Conservation (phyloP, 2,329 filamentous ascomycete genomes). For the Leptographium galeiforme region DNA sequence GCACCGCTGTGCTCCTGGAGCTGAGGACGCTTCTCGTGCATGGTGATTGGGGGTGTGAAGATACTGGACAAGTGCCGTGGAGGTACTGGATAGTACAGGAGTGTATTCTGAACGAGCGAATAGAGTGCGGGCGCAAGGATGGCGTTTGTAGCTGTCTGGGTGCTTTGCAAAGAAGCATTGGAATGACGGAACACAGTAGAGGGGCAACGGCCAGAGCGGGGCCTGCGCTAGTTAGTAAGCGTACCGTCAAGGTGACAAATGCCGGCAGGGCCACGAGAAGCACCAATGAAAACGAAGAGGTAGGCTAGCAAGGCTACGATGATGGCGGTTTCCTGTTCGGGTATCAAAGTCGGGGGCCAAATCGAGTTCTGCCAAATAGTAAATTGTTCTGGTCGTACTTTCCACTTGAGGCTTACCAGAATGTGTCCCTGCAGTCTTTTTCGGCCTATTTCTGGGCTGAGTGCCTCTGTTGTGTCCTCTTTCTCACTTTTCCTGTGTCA, state of each 20-base stretch:
- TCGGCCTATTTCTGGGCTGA: not conserved
- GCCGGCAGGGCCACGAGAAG: not conserved
- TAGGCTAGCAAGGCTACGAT: not conserved
- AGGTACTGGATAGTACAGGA: too few relatives aligned
- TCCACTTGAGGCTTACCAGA: not conserved
- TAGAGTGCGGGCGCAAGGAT: too few relatives aligned
- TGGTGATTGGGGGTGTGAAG: slow-evolving; percentile 9
- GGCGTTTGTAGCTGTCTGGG: too few relatives aligned
- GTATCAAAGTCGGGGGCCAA: too few relatives aligned
- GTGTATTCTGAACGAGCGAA: too few relatives aligned
- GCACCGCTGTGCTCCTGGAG: slow-evolving; percentile 51
- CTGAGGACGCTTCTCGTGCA: slow-evolving; percentile 43
- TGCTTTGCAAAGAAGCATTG: not conserved
- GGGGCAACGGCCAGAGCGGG: not conserved
- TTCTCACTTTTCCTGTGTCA: not conserved
- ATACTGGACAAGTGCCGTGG: not conserved
- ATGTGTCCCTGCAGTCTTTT: not conserved
- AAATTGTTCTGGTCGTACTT: not conserved
- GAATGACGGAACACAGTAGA: not conserved
- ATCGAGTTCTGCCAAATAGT: not conserved
- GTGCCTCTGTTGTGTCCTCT: not conserved
- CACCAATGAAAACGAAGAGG: not conserved
- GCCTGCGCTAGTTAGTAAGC: not conserved
- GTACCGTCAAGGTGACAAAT: not conserved
- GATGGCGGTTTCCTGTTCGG: not conserved